A percentile compares a stretch with the other conserved stretches of the same genome.
Conservation (phyloP, 805 yeast species). For the Pichia sporocuriosa region DNA sequence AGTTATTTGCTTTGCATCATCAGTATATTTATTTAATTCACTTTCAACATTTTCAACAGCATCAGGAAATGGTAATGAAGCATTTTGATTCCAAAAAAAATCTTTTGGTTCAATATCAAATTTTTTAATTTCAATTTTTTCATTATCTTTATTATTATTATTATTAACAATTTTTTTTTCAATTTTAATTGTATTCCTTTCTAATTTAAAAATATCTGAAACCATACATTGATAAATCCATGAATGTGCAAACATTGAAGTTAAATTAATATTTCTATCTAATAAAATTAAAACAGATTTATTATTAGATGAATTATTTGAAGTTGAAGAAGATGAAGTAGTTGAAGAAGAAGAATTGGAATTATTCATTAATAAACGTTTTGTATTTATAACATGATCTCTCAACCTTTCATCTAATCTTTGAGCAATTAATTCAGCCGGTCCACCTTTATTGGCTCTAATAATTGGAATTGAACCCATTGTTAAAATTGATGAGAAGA, state of each 20-base stretch:
- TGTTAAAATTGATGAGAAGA: conserved; percentile 74
- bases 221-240: conserved; percentile 98
- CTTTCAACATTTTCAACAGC: conserved; percentile 95
- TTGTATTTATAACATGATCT: conserved; percentile 75
- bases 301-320: conserved; percentile 28
- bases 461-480: conserved; percentile 79
- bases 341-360: no score
- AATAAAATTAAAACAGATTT: conserved; percentile 74
- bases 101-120: conserved; percentile 91
- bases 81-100: conserved; percentile 82
- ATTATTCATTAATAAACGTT: conserved; percentile 17
- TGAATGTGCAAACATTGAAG: conserved; percentile 92
- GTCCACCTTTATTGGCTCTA: conserved; percentile 86
- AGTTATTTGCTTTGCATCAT: conserved; percentile 83
- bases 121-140: conserved; percentile 40
- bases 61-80: conserved; percentile 91
- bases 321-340: conserved; percentile 1
- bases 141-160: conserved; percentile 28
- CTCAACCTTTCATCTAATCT: conserved; percentile 77
- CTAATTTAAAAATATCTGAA: conserved; percentile 79
- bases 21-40: conserved; percentile 73
- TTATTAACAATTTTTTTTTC: conserved; percentile 27
- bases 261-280: conserved; percentile 85
- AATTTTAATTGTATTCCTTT: conserved; percentile 74
- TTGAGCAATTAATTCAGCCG: conserved; percentile 90